Evolutionary conservation across 495 filamentous ascomycete genomes (phyloP).

Genomic region (Neurospora pannonica): DNA sequence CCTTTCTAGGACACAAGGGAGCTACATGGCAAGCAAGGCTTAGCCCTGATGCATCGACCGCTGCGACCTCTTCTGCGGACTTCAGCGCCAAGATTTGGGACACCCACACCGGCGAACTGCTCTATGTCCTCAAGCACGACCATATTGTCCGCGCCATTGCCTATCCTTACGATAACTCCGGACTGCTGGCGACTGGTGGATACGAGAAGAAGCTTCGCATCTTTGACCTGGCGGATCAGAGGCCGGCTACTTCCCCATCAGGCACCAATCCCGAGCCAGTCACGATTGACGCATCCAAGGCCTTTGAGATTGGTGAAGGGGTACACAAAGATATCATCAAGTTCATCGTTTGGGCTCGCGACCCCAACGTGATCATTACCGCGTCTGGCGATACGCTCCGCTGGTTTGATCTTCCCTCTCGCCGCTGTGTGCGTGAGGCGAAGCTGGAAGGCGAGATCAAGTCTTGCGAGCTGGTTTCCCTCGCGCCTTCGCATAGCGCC

Average conservation of each 20-base stretch:
- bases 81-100: conserved; percentile 98
- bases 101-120: conserved; percentile 83
- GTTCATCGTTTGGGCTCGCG: conserved; percentile 82
- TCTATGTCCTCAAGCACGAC: conserved; percentile 78
- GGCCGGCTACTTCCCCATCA: conserved; percentile 14
- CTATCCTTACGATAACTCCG: conserved; percentile 70
- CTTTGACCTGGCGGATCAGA: conserved; percentile 64
- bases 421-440: conserved; percentile 60
- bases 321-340: conserved; percentile 83
- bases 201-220: conserved; percentile 94
- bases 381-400: conserved; percentile 83
- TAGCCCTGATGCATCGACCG: conserved; percentile 76
- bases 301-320: conserved; percentile 79
- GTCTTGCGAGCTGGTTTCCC: conserved; percentile 74
- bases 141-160: conserved; percentile 93
- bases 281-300: conserved; percentile 38
- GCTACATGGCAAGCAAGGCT: conserved; percentile 93
- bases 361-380: conserved; percentile 80
- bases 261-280: conserved; percentile 16
- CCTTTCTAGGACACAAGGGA: conserved; percentile 95
- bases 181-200: conserved; percentile 80
- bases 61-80: conserved; percentile 89
- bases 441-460: conserved; percentile 73
- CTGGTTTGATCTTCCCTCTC: conserved; percentile 85
- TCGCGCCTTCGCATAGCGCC: conserved; percentile 31